Base-by-base conservation (phyloP, 495 filamentous ascomycete species). In the Pyrenula aspistea region DNA sequence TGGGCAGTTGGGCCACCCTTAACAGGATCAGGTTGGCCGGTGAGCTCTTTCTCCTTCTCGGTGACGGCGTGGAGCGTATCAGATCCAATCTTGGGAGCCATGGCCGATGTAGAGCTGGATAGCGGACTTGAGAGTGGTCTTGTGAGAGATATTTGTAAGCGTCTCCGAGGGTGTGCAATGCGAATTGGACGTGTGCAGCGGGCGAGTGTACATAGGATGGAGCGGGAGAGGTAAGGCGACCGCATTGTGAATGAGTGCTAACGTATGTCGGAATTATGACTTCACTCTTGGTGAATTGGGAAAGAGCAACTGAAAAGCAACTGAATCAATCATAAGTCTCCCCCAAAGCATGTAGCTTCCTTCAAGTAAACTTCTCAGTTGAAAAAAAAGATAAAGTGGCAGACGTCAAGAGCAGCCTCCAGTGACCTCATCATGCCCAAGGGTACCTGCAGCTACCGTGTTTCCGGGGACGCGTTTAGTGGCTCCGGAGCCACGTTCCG, bases 1-100 rank as follows among this genome's bases (percentile, higher is more conserved):
- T 61, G 59, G 11, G 63, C 59, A 25, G 61, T 61, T 1, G 61
- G 63, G 2, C 61, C 63, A 15, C 55, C 57, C 2, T 56, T 57
- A 2, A 63, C 47, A 23, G 63, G 61, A 22, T 48, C 24, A 20
- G 56, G 36, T 21, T 55, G 10, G 24, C 59, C 56, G 4, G 63
- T 61, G 36, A 65, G 49, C 23, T 61, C 51, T 49, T 63, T 65
- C 57, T 65, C 63, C 23, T 56, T 59, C 23, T 55, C 61, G 3
- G 55, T 57, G 23, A 65, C 56, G 19, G 62, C 42, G 51, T 60
- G 62, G 42, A 63, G 60, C 15, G 54, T 24, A n/a, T 61, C 24
- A 2, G 63, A 61, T 10, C 59, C 56, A 42, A 65, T 19, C 19
- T 52, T 52, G 50, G 50, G 22, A 20, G 50, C 50, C 50, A 52